phyloP scores from a whole-genome alignment of 129 eudicot species.

The Tagetes erecta region DNA sequence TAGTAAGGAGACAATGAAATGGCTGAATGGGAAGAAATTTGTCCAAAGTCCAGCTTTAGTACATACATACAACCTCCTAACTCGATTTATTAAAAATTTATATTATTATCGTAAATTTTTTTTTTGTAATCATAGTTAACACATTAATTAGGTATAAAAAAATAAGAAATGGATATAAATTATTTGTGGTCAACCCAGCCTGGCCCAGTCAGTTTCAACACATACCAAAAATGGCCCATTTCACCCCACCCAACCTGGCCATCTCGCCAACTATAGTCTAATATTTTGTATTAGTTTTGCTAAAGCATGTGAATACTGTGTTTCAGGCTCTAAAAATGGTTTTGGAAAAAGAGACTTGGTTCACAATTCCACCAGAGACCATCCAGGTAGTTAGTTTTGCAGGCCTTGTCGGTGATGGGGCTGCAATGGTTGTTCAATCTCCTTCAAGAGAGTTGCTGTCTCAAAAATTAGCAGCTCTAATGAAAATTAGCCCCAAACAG shows the following conservation, averaged over 20 bases:
- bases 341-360: slow-evolving; percentile 84
- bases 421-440: slow-evolving; percentile 57
- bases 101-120: not conserved
- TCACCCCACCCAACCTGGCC: slow-evolving; percentile 1
- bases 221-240: not conserved
- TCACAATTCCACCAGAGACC: slow-evolving; percentile 66
- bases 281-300: not conserved
- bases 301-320: slow-evolving; percentile 16
- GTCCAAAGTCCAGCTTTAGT: not conserved
- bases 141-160: not conserved
- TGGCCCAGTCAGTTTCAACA: slow-evolving; percentile 4
- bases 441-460: slow-evolving; percentile 36
- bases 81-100: not conserved
- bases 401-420: slow-evolving; percentile 95
- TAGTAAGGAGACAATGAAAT: not conserved
- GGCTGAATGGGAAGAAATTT: not conserved
- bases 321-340: slow-evolving; percentile 91
- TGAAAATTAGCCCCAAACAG: slow-evolving; percentile 45
- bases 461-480: slow-evolving; percentile 37
- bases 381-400: slow-evolving; percentile 75
- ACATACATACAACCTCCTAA: slow-evolving; percentile 3
- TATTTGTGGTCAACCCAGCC: not conserved
- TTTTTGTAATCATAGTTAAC: not conserved
- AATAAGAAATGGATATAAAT: not conserved
- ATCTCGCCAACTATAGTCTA: slow-evolving; percentile 9